Evolutionary conservation across 345 rosid species (phyloP), one percentile per base, ranked within the genome.

Genomic region (Sapria himalayana): DNA sequence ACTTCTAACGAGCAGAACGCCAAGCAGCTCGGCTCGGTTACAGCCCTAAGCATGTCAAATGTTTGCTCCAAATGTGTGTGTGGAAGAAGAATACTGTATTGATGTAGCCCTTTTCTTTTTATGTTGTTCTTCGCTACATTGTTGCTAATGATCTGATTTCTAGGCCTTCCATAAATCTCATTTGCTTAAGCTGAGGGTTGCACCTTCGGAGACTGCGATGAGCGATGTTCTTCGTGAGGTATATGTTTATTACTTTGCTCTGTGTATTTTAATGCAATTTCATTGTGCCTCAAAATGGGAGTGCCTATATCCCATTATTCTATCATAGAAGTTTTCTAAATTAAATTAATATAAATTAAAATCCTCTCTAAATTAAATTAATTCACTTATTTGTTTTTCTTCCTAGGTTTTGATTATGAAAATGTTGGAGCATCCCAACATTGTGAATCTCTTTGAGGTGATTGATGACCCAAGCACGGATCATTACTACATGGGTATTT

Each of bases 161-260:
- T 59, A 89, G 98, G 86, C 95, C 31, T 89, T 89, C 58, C 95
- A 79, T 49, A 82, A 82, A 71, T 89, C 98, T 21, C 91, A 89
- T 60, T 62, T 89, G 25, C 52, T 61, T 45, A 82, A 77, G 71
- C 63, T 69, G 62, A 74, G 92, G 15, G 98, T 89, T 57, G 84
- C 77, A 48, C 98, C 98, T 54, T 89, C 92, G 35, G 98, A 89
- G 72, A 89, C 93, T 35, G 95, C 98, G 52, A 89, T 89, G 98
- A 69, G 74, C 19, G 98, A 89, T 63, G 98, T 89, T 48, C 73
- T 73, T 51, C 81, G 98, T 22, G 95, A 89, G 81, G 98, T 89
- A 74, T 35, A 39, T 44, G 17, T 37, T 37, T 27, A 9, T 9
- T 45, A 14, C 27, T 43, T 37, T 51, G 15, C 25, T 25, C 22